Evolutionary conservation across 768 basidiomycete genomes (phyloP), one percentile per base, ranked within the genome.

Genomic region (Jaapia argillacea): DNA sequence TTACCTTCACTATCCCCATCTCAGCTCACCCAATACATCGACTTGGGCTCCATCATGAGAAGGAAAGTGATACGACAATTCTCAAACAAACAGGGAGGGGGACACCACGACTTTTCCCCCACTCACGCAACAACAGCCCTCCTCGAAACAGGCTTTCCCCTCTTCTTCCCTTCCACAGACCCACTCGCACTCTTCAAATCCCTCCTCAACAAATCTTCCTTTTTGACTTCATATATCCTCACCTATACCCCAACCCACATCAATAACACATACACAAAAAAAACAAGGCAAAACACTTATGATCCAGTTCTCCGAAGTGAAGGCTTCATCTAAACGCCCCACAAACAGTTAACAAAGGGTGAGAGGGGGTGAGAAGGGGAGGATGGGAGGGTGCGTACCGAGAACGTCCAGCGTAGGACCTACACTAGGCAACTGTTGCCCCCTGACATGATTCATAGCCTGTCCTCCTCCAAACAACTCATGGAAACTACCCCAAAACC

Each of bases 271-370:
- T 33, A 33, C 10, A 10, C 10, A 10, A 33, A 33, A 33, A 33
- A 16, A 10, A 33, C 28, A 33, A 33, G 28, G n/a, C n/a, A n/a
- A n/a, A 10, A 16, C 10, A 33, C 28, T 33, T 16, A 91, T 94
- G 51, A 99, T 94, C 96, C 96, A 99, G 64, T 99, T 99, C 69
- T 99, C 96, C 5, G 91, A 89, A 2, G 96, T 99, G 70, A 93
- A 99, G 5, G 94, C 96, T 63, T 99, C 96, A 49, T 99, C 90
- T 89, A 48, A 6, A 47, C n/a, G 51, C 21, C 35, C 31, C 24
- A n/a, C n/a, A n/a, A n/a, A n/a, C n/a, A n/a, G n/a, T n/a, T n/a
- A n/a, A n/a, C n/a, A n/a, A n/a, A n/a, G 28, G 10, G 28, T 16
- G 28, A 33, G 10, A 33, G 28, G 28, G 16, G 10, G 28, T 33